Evolutionary conservation across 257 asterid species (phyloP).

Genomic region (Penstemon davidsonii): DNA sequence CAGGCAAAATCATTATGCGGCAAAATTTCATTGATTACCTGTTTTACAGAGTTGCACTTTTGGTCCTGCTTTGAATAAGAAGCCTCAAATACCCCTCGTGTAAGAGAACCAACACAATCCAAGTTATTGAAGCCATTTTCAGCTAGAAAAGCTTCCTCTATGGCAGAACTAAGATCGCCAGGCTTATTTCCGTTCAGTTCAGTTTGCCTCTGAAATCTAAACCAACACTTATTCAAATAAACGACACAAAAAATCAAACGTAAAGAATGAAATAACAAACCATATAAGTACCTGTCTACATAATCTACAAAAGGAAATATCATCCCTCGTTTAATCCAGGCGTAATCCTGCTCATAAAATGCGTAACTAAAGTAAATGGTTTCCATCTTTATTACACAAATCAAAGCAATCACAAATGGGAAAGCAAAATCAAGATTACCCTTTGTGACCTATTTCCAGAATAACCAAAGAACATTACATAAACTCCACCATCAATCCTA

Average conservation of each 20-base stretch:
- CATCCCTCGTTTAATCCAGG: constrained; percentile 89
- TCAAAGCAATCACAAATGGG: constrained; percentile 3
- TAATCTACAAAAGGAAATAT: constrained; percentile 86
- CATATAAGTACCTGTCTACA: constrained; percentile 72
- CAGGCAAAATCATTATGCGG: constrained; percentile 11
- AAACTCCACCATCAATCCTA: constrained; percentile 58
- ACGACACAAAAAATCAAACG: background rate
- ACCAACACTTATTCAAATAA: constrained; percentile 36
- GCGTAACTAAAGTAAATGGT: constrained; percentile 32
- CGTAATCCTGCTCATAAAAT: constrained; percentile 77
- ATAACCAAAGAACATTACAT: constrained; percentile 99
- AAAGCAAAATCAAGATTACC: constrained; percentile 45
- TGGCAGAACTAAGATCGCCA: constrained; percentile 78
- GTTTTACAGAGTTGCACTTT: constrained; percentile 52
- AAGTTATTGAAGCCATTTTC: constrained; percentile 79
- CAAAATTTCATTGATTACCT: constrained; percentile 38
- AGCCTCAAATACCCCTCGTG: constrained; percentile 65
- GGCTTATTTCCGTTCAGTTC: constrained; percentile 79
- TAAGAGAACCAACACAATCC: constrained; percentile 64
- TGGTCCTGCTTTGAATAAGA: constrained; percentile 60
- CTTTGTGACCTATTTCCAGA: constrained; percentile 97
- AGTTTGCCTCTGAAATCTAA: constrained; percentile 94
- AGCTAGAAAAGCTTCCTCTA: constrained; percentile 92
- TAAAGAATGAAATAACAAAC: background rate
- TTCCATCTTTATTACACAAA: constrained; percentile 9